Conservation (phyloP, 2,329 filamentous ascomycete genomes). For the Curvularia hawaiiensis region DNA sequence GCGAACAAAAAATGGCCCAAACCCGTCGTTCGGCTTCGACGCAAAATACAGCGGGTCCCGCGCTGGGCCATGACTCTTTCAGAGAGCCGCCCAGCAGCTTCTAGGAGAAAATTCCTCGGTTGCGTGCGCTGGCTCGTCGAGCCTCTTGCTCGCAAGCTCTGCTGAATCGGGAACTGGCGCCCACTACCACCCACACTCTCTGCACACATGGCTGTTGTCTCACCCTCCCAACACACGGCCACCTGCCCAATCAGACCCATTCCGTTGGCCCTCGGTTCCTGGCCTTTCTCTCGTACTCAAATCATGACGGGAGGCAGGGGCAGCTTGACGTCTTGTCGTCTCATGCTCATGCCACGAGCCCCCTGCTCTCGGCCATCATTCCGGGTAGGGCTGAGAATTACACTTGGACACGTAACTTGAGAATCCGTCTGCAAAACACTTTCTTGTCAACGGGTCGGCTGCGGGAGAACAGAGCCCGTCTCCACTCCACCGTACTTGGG, state of each 20-base stretch:
- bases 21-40: constrained; percentile 1
- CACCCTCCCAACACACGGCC: background rate
- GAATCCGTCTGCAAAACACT: background rate
- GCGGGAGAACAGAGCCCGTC: background rate
- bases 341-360: background rate
- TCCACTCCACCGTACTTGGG: background rate
- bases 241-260: background rate
- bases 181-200: background rate
- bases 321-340: background rate
- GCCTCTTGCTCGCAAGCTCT: constrained; percentile 18
- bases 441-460: background rate
- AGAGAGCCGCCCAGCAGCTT: background rate
- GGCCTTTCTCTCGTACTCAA: background rate
- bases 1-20: constrained; percentile 9
- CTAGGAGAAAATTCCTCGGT: background rate
- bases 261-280: background rate
- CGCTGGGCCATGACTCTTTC: background rate
- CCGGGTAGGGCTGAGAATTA: background rate
- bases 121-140: constrained; percentile 3
- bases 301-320: background rate
- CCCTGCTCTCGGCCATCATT: background rate
- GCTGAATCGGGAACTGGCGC: constrained; percentile 20
- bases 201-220: background rate
- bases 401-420: background rate
- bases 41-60: constrained; percentile 1